Percentiles rank a stretch among this genome's conserved stretches.
phyloP scores from a whole-genome alignment of 2,329 filamentous ascomycete species.

The Calonectria naviculata region DNA sequence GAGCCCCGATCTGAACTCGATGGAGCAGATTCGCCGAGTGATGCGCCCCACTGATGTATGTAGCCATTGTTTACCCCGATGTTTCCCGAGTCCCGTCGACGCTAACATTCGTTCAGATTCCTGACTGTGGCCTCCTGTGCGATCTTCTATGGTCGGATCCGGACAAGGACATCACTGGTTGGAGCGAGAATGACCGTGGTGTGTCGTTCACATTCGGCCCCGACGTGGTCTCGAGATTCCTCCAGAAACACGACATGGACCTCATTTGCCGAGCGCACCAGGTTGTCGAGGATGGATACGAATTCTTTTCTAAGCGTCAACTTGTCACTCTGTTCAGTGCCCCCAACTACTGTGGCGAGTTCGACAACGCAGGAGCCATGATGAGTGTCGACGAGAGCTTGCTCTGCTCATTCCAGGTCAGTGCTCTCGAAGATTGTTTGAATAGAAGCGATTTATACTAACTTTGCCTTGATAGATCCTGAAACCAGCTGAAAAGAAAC shows the following conservation, averaged over 20 bases:
- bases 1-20: constrained; percentile 97
- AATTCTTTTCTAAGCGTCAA: constrained; percentile 99
- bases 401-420: constrained; percentile 97
- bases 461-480: constrained; percentile 74
- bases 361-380: constrained; percentile 99
- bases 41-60: constrained; percentile 99
- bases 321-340: constrained; percentile 97
- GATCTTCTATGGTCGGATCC: constrained; percentile 99
- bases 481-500: constrained; percentile 99
- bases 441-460: constrained; percentile 6
- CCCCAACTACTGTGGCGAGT: constrained; percentile 99
- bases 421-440: constrained; percentile 32
- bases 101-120: constrained; percentile 74
- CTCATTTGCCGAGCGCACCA: constrained; percentile 98
- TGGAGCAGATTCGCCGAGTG: constrained; percentile 99
- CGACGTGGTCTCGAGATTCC: constrained; percentile 95
- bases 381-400: constrained; percentile 99
- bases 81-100: constrained; percentile 31
- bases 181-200: constrained; percentile 99
- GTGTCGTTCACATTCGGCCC: constrained; percentile 99
- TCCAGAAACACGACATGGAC: constrained; percentile 99
- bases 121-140: constrained; percentile 96
- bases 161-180: constrained; percentile 98
- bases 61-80: constrained; percentile 42
- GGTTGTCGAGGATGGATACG: constrained; percentile 98